A percentile compares a stretch with the other conserved stretches of the same genome.
phyloP scores from a whole-genome alignment of 345 rosid species.

The Lepidium didymum region DNA sequence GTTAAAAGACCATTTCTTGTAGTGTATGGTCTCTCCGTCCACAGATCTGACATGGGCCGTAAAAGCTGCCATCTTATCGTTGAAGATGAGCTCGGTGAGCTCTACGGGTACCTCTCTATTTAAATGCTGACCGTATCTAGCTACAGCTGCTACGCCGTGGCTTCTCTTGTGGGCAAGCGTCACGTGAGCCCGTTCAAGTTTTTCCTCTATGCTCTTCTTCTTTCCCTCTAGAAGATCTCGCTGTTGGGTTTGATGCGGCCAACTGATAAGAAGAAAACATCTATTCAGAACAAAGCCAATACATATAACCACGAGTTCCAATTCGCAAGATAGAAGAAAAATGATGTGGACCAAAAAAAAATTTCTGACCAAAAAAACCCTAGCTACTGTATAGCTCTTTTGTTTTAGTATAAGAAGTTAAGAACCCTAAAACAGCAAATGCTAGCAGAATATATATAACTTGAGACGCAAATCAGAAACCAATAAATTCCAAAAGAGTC shows the following conservation, averaged over 20 bases:
- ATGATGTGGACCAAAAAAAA: too few relatives aligned
- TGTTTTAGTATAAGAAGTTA: too few relatives aligned
- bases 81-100: constrained; percentile 60
- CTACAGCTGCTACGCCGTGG: constrained; percentile 80
- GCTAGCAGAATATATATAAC: too few relatives aligned
- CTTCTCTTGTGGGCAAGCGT: constrained; percentile 95
- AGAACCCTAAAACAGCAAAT: too few relatives aligned
- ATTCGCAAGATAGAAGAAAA: background rate
- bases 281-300: background rate
- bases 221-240: constrained; percentile 41
- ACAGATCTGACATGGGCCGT: constrained; percentile 62
- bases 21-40: constrained; percentile 58
- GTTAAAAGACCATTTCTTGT: too few relatives aligned
- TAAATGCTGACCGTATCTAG: constrained; percentile 48
- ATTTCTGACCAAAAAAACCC: too few relatives aligned
- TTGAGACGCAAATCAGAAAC: too few relatives aligned
- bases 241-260: constrained; percentile 35
- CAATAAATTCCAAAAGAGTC: too few relatives aligned
- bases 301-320: background rate
- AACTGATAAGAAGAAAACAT: constrained; percentile 38
- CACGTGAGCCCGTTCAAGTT: constrained; percentile 56
- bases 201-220: constrained; percentile 42
- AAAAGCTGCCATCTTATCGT: constrained; percentile 69
- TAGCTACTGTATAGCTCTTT: too few relatives aligned
- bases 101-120: constrained; percentile 57